Base-by-base conservation (phyloP, 495 filamentous ascomycete species). In the Tuber umbilicatum region DNA sequence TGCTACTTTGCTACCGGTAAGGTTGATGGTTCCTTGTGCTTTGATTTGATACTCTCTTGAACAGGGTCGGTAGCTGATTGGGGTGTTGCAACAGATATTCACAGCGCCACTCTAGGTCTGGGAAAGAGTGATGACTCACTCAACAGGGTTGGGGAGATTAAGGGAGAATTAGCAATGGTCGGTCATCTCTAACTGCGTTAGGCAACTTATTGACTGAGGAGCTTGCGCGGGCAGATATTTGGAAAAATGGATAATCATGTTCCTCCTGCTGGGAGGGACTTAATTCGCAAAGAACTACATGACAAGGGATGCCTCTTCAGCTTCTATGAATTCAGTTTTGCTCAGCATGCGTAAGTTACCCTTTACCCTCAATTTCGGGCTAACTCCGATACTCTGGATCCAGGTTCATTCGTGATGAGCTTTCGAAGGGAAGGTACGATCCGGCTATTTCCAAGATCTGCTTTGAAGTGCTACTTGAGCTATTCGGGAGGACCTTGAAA, bases 341-440 rank as follows among this genome's bases (percentile, higher is more conserved):
- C 94, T 35, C 94, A 98, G 82, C 94, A 90, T 90, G 81, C 81
- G 79, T 81, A 83, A 81, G 89, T 87, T 73, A 68, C 1, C 9
- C 7, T 68, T 27, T 50, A 31, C 27, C 50, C 55, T 69, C 17
- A 35, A 37, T 39, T 37, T 77, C 27, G 76, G 42, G 50, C 47
- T 73, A 12, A 71, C 43, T 17, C 42, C 37, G 41, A n/a, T 55
- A 31, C 70, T 88, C 87, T 38, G 39, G 43, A 60, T 42, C 27
- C 40, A 81, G 79, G 9, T 98, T 98, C 80, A 97, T 98, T 81
- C 89, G 94, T n/a, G 94, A 97, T 81, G 94, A 98, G 84, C 86
- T 94, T 68, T 93, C 90, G 81, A 98, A 97, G 85, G 94, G 94
- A 7, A 88, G 94, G 19, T 98, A 97, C 79, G 94, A 98, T 78